These are phyloP conservation scores for Colletotrichum sp. DNA, from an alignment of 2,329 filamentous ascomycete genomes.

Conservation along the genomic window DNA sequence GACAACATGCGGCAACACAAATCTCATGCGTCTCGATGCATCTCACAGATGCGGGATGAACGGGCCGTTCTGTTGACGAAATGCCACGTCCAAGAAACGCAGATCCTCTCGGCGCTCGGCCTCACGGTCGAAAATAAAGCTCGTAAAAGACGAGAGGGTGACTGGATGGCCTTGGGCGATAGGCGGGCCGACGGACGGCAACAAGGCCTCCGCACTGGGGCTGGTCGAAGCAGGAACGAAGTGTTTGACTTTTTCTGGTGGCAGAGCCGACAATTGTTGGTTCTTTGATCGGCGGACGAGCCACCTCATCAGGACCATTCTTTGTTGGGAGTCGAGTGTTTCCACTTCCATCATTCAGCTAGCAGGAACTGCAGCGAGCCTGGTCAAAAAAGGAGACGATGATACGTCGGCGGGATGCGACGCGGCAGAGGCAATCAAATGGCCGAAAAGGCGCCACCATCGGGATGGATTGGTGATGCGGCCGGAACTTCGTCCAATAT, in stretches of 20 bases:
- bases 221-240: not conserved
- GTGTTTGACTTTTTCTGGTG: not conserved
- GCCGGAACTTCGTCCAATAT: not conserved
- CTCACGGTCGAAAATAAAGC: not conserved
- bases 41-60: not conserved
- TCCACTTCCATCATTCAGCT: not conserved
- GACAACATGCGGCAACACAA: not conserved
- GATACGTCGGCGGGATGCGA: not conserved
- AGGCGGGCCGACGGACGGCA: not conserved
- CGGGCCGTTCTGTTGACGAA: not conserved
- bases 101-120: not conserved
- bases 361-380: not conserved
- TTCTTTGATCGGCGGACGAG: not conserved
- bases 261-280: not conserved
- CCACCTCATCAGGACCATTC: not conserved
- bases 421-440: not conserved
- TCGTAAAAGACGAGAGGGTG: not conserved
- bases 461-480: not conserved
- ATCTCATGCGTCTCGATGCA: not conserved
- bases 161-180: not conserved
- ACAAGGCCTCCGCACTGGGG: not conserved
- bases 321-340: not conserved
- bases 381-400: not conserved
- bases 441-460: conserved; percentile 3
- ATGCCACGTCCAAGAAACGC: not conserved